These are phyloP conservation scores for Puya raimondii DNA, from an alignment of 176 grass and related monocot genomes.

Conservation along the genomic window DNA sequence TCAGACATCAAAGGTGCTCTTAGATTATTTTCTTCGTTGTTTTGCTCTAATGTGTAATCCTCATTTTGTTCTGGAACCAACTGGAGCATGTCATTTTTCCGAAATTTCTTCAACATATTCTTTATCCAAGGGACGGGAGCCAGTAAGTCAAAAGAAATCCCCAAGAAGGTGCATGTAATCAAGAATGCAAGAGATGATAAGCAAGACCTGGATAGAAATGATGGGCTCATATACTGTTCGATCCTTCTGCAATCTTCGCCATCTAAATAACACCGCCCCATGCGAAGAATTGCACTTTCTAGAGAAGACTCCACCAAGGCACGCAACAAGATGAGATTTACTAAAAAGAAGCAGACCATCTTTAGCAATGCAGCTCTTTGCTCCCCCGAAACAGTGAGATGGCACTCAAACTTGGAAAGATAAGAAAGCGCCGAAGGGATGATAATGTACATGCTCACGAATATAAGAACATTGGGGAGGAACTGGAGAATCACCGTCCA, in stretches of 20 bases:
- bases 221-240: conserved; percentile 89
- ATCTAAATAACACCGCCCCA: conserved; percentile 92
- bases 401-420: conserved; percentile 97
- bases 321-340: conserved; percentile 91
- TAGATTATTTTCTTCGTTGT: conserved; percentile 55
- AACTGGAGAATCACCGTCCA: conserved; percentile 88
- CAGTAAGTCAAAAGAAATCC: conserved; percentile 95
- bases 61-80: conserved; percentile 90
- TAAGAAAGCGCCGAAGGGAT: conserved; percentile 84
- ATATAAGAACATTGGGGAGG: conserved; percentile 87
- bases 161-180: conserved; percentile 88
- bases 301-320: conserved; percentile 86
- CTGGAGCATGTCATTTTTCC: conserved; percentile 97
- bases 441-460: conserved; percentile 97
- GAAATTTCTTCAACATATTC: conserved; percentile 90
- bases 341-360: conserved; percentile 99
- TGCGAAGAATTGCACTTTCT: conserved; percentile 76
- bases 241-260: conserved; percentile 78
- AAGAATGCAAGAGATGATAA: conserved; percentile 93
- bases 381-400: conserved; percentile 89
- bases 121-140: conserved; percentile 94
- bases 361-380: conserved; percentile 91
- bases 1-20: conserved; percentile 65
- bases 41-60: conserved; percentile 43
- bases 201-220: conserved; percentile 87